Conservation (phyloP, 2,329 filamentous ascomycete genomes). For the Fusarium sarcochroum region DNA sequence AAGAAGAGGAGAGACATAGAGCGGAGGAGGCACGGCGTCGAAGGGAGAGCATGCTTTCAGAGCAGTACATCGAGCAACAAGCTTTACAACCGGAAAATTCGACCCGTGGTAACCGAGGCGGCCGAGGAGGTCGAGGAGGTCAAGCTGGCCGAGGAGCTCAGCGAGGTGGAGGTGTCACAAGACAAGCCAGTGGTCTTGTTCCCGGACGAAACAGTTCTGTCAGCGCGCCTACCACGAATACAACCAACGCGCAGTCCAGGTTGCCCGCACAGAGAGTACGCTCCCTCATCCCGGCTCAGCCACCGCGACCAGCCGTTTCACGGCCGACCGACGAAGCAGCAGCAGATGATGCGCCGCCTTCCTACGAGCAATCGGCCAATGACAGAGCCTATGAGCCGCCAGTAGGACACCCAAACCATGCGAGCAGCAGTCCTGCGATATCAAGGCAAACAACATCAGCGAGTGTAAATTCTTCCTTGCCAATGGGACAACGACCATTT, state of each 20-base stretch:
- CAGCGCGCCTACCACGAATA: slow-evolving; percentile 39
- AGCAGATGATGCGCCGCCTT: slow-evolving; percentile 67
- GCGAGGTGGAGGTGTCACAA: slow-evolving; percentile 33
- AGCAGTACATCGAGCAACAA: slow-evolving; percentile 78
- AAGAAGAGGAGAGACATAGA: slow-evolving; percentile 87
- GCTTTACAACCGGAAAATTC: slow-evolving; percentile 55
- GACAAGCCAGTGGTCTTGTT: slow-evolving; percentile 39
- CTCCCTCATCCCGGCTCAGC: slow-evolving; percentile 57
- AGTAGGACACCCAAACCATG: slow-evolving; percentile 65
- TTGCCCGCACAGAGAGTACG: slow-evolving; percentile 58
- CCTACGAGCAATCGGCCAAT: slow-evolving; percentile 70
- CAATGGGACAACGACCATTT: slow-evolving; percentile 37
- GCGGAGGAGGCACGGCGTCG: slow-evolving; percentile 73
- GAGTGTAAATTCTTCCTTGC: slow-evolving; percentile 16
- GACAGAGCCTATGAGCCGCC: slow-evolving; percentile 67
- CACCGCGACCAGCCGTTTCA: slow-evolving; percentile 55
- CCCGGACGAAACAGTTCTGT: slow-evolving; percentile 44
- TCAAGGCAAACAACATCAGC: slow-evolving; percentile 45
- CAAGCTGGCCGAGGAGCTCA: slow-evolving; percentile 8
- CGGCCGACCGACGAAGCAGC: slow-evolving; percentile 56
- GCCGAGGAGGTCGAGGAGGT: slow-evolving; percentile 19
- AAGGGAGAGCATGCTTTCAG: slow-evolving; percentile 77
- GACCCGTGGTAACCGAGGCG: slow-evolving; percentile 44
- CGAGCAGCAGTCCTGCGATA: slow-evolving; percentile 52
- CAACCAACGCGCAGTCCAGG: slow-evolving; percentile 37